phyloP scores from a whole-genome alignment of 1,284 basidiomycete genomes.

The Chondrostereum purpureum region DNA sequence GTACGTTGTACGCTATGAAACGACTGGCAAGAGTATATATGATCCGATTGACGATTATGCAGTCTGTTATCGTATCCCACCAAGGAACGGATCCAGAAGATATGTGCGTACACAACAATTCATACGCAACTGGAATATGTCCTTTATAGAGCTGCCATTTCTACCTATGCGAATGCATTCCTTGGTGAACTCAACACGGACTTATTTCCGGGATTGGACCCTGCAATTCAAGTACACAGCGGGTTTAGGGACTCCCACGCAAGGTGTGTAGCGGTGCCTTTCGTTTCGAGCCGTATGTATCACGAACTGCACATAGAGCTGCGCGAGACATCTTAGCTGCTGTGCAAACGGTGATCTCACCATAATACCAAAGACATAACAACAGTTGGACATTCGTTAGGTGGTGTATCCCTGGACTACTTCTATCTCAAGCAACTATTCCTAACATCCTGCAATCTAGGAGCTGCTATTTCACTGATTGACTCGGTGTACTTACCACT shows the following conservation, averaged over 20 bases:
- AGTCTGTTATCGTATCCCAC: conserved; percentile 43
- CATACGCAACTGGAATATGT: too few species aligned
- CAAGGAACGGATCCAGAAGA: conserved; percentile 44
- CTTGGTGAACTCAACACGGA: conserved; percentile 28
- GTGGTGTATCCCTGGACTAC: too few species aligned
- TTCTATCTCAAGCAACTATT: too few species aligned
- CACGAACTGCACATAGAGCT: too few species aligned
- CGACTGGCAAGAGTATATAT: too few species aligned
- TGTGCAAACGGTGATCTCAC: conserved; percentile 27
- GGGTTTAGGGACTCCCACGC: conserved; percentile 49
- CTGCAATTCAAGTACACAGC: conserved; percentile 39
- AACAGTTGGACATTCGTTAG: conserved; percentile 45
- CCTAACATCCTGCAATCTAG: conserved; percentile 13
- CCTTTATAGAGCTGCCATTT: conserved; percentile 25
- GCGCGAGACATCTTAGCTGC: conserved; percentile 36
- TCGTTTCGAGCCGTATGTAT: too few species aligned
- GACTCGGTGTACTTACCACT: conserved; percentile 40
- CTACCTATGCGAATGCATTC: conserved; percentile 42
- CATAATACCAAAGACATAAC: conserved; percentile 33
- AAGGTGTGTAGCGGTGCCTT: conserved; percentile 29
- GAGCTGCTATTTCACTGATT: conserved; percentile 44
- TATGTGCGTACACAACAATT: too few species aligned
- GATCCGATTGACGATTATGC: too few species aligned
- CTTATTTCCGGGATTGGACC: conserved; percentile 50
- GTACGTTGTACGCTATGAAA: too few species aligned